Conservation (phyloP, 495 filamentous ascomycete genomes). For the Amniculicola lignicola region DNA sequence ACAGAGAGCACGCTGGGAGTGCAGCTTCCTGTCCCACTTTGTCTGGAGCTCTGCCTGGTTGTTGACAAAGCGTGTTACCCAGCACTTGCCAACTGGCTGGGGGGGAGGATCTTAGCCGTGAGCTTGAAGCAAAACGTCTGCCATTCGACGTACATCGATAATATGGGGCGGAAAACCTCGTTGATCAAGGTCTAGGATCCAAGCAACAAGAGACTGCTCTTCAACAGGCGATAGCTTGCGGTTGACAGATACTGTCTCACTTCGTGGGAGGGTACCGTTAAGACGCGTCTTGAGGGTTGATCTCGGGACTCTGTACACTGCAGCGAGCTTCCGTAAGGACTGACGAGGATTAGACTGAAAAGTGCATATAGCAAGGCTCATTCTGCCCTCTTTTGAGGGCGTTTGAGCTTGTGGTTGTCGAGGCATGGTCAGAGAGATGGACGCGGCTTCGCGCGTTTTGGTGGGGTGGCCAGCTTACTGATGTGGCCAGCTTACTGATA, state of each 20-base stretch:
- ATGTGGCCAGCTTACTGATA: too few relatives aligned
- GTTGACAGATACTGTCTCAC: not conserved
- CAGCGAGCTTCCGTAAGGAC: not conserved
- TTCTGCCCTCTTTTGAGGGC: not conserved
- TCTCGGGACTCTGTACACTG: not conserved
- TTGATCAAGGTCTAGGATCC: conserved; percentile 2
- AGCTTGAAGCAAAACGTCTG: not conserved
- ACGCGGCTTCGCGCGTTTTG: not conserved
- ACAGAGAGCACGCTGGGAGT: too few relatives aligned
- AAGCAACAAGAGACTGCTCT: not conserved
- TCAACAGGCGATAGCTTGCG: not conserved
- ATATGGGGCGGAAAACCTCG: not conserved
- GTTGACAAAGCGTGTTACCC: conserved; percentile 18
- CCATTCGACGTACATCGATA: not conserved
- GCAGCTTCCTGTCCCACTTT: conserved; percentile 16
- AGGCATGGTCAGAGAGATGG: not conserved
- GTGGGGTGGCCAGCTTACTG: too few relatives aligned
- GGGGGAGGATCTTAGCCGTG: conserved; percentile 5
- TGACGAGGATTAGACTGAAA: not conserved
- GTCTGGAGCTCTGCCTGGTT: conserved; percentile 13
- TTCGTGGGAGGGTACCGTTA: not conserved
- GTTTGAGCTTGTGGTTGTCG: not conserved
- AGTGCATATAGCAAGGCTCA: not conserved
- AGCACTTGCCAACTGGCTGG: conserved; percentile 8
- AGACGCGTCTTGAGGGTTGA: not conserved